Percentiles rank a stretch among this genome's conserved stretches.
Evolutionary conservation across 768 basidiomycete species (phyloP).

Genomic region (Austroboletus eburneus): DNA sequence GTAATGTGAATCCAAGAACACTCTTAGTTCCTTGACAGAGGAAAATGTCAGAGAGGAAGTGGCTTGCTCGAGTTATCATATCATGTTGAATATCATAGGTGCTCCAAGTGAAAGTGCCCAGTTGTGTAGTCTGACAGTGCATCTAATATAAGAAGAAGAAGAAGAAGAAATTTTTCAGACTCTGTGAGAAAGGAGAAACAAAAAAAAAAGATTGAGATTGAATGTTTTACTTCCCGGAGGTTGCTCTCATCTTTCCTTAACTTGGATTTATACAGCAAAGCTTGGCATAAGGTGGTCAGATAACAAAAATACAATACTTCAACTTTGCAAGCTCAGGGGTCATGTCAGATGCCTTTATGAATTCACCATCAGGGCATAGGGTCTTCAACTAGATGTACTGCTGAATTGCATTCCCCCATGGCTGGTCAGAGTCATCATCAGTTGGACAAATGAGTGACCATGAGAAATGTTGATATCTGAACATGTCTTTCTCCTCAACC

Average conservation of each 20-base stretch:
- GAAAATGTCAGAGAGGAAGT: neutral
- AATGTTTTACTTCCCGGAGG: too few species aligned
- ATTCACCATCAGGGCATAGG: neutral
- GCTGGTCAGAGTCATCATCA: too few species aligned
- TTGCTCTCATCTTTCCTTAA: too few species aligned
- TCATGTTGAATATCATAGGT: slow-evolving; percentile 1
- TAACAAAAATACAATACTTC: slow-evolving; percentile 5
- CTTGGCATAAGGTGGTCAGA: neutral
- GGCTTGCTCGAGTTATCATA: slow-evolving; percentile 7
- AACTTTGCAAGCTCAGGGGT: neutral
- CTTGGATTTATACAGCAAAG: too few species aligned
- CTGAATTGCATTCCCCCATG: neutral
- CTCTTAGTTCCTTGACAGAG: slow-evolving; percentile 1
- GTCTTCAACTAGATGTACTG: slow-evolving; percentile 5
- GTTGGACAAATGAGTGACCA: too few species aligned
- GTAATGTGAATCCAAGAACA: neutral
- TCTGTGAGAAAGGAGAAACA: neutral
- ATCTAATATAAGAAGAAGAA: too few species aligned
- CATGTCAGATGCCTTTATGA: slow-evolving; percentile 1
- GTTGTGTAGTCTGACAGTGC: too few species aligned
- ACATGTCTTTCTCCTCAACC: too few species aligned
- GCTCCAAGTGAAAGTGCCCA: neutral
- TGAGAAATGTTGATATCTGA: too few species aligned
- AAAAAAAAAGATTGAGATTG: too few species aligned
- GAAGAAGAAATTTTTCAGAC: too few species aligned